Base-by-base conservation (phyloP, 495 filamentous ascomycete species). In the Podospora pseudoanserina region DNA sequence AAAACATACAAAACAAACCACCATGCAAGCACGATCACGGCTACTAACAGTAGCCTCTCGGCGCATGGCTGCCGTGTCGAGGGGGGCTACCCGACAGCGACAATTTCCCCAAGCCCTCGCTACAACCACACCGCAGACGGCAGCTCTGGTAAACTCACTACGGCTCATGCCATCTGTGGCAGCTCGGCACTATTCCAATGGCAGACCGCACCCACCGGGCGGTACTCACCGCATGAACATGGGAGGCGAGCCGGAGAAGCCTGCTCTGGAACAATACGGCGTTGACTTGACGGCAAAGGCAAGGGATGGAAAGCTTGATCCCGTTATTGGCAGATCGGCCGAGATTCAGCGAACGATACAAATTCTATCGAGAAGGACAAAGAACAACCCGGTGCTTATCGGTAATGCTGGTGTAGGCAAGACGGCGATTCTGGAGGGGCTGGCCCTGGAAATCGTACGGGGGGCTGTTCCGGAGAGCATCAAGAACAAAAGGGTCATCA, bases 401-500 rank as follows among this genome's bases (percentile, higher is more conserved):
- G 95, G 95, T 72, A 87, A 86, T 32, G 93, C 95, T 5, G 95
- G 95, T 71, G 97, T 94, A 16, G 95, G 95, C 60, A 99, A 99
- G 79, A 99, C 95, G 1, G 95, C 95, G 1, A 91, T 98, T 32
- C 76, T 99, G 13, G 95, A 99, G 80, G 95, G 95, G 1, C 80
- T 99, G 69, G 94, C 95, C 27, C 89, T 94, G 77, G 84, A 94
- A 49, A 98, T 99, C 75, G 91, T 96, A 2, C 85, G 86, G 68
- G 95, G 95, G 0, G 94, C 96, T 80, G 94, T 99, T 2, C 95
- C 95, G 0, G 95, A 98, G 78, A 96, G 92, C 73, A 91, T 99
- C 80, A 97, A 97, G 79, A 89, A 96, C 70, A 99, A 98, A 77
- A 84, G 88, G 49, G 95, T 99, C 15, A 86, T 98, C 65, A 83